Conservation (phyloP, 805 yeast species). For the Scheffersomyces stipitis region DNA sequence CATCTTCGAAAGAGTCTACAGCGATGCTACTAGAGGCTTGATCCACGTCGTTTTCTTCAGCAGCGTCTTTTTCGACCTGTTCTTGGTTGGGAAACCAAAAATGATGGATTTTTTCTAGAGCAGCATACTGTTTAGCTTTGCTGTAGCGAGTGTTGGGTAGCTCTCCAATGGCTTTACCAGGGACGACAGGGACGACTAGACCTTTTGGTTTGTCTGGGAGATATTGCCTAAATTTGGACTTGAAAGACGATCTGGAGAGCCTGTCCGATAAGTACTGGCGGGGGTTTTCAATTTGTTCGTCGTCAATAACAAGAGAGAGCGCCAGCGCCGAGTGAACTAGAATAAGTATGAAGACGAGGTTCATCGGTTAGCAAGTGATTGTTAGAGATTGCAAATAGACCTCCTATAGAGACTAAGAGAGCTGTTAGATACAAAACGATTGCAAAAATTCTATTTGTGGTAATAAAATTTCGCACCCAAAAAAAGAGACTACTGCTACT, state of each 20-base stretch:
- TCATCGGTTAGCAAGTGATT: no score
- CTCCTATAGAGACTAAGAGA: no score
- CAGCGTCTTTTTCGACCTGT: not conserved
- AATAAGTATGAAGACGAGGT: not conserved
- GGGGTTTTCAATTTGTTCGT: not conserved
- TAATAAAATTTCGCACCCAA: no score
- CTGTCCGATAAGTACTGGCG: not conserved
- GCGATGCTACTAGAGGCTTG: not conserved
- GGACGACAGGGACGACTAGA: not conserved
- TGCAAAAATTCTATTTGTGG: no score
- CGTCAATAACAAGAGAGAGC: not conserved
- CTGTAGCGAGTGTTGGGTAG: not conserved
- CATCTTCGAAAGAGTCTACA: not conserved
- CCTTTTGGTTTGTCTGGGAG: not conserved
- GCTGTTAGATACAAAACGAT: no score
- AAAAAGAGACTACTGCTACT: no score
- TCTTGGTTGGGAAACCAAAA: not conserved
- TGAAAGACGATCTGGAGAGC: not conserved
- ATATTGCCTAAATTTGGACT: not conserved
- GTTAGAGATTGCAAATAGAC: no score
- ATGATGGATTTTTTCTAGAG: not conserved
- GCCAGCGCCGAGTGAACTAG: constrained; percentile 11
- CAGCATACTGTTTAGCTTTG: not conserved
- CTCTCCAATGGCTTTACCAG: not conserved
- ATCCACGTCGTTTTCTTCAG: not conserved